These are phyloP conservation scores for Cardiospermum halicacabum DNA, from an alignment of 345 rosid species.

Conservation along the genomic window DNA sequence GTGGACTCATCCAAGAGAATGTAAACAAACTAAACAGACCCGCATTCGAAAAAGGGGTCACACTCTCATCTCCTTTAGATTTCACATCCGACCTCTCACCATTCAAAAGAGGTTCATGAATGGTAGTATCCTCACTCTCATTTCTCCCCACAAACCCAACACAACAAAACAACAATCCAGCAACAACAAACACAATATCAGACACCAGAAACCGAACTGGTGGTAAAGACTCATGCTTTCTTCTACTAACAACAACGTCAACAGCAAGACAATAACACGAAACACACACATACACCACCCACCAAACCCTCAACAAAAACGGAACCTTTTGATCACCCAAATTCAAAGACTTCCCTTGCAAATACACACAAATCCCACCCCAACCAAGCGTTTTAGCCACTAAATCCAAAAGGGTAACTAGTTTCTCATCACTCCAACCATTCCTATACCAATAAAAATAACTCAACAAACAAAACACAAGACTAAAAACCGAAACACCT, in stretches of 20 bases:
- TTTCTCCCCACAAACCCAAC: slow-evolving; percentile 9
- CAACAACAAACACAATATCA: slow-evolving; percentile 18
- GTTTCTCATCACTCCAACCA: slow-evolving; percentile 31
- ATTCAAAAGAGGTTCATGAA: slow-evolving; percentile 18
- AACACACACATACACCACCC: slow-evolving; percentile 36
- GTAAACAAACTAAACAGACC: slow-evolving; percentile 29
- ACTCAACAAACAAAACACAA: slow-evolving; percentile 28
- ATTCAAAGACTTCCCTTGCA: slow-evolving; percentile 23
- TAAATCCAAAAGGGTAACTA: slow-evolving; percentile 37
- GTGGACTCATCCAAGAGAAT: slow-evolving; percentile 43
- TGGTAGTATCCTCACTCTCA: slow-evolving; percentile 1
- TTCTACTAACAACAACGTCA: slow-evolving; percentile 25
- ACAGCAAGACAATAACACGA: slow-evolving; percentile 38
- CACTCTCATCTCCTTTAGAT: slow-evolving; percentile 19
- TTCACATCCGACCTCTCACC: slow-evolving; percentile 16
- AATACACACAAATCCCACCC: slow-evolving; percentile 35
- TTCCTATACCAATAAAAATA: slow-evolving; percentile 35
- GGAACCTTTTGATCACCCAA: slow-evolving; percentile 25
- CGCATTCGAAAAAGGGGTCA: slow-evolving; percentile 37
- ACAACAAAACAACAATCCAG: slow-evolving; percentile 16
- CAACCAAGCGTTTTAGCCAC: slow-evolving; percentile 38
- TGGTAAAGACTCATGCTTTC: not conserved
- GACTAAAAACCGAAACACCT: slow-evolving; percentile 32
- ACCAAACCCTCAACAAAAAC: slow-evolving; percentile 46
- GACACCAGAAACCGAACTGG: slow-evolving; percentile 7